These are phyloP conservation scores for Populus hybrid DNA, from an alignment of 441 rosid genomes.

Conservation along the genomic window DNA sequence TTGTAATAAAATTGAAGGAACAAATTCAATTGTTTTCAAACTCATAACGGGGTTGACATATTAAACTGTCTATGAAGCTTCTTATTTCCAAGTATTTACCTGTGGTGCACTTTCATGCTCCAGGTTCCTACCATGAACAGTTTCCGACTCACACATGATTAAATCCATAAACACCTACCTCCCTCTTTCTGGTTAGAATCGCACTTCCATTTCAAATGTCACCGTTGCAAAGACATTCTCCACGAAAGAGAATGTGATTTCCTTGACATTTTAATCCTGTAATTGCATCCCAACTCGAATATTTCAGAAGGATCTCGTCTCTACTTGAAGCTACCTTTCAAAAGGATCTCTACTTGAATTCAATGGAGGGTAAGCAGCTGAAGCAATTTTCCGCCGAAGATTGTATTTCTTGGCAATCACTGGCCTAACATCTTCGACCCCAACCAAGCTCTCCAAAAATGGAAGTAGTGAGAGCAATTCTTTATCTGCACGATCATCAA, in stretches of 20 bases:
- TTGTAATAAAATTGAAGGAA: not conserved
- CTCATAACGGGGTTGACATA: not conserved
- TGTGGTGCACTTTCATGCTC: not conserved
- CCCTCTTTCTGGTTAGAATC: not conserved
- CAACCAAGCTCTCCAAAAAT: conserved; percentile 84
- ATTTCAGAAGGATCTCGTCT: not conserved
- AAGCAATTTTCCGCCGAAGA: conserved; percentile 67
- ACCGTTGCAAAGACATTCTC: not conserved
- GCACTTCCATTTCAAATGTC: not conserved
- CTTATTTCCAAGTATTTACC: not conserved
- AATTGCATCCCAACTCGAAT: conserved; percentile 7
- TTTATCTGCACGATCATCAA: conserved; percentile 72
- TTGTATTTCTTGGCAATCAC: conserved; percentile 62
- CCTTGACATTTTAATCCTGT: not conserved
- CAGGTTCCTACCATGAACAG: not conserved
- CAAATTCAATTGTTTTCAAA: not conserved
- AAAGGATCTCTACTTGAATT: conserved; percentile 42
- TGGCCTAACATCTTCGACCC: conserved; percentile 89
- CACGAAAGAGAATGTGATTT: not conserved
- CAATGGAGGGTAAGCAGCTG: conserved; percentile 56
- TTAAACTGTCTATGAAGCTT: not conserved
- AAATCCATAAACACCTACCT: not conserved
- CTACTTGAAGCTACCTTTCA: conserved; percentile 38
- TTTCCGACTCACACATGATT: not conserved
- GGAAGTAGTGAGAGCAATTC: conserved; percentile 80